phyloP scores from a whole-genome alignment of 495 filamentous ascomycete genomes.

The Hypoxylon fuscum region DNA sequence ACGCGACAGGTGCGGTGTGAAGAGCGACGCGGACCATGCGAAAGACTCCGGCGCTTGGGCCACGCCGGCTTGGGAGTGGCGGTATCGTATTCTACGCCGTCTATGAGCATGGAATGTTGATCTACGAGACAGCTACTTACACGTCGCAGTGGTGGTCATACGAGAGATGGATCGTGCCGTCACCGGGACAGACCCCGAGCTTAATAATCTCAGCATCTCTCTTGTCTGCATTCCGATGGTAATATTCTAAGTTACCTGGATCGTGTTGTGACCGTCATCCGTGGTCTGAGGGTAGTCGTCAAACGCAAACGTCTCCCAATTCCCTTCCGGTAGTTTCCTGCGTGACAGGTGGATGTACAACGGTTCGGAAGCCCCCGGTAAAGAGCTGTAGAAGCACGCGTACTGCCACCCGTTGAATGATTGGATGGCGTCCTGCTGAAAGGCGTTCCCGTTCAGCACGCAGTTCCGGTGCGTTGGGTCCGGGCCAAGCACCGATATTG shows the following conservation, averaged over 20 bases:
- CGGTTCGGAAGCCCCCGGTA: slow-evolving; percentile 42
- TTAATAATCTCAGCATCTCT: slow-evolving; percentile 24
- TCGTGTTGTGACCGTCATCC: slow-evolving; percentile 60
- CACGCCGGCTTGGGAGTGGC: slow-evolving; percentile 48
- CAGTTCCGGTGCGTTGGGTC: slow-evolving; percentile 49
- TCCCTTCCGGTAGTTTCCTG: slow-evolving; percentile 45
- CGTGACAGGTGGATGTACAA: slow-evolving; percentile 56
- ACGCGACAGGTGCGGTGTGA: slow-evolving; percentile 47
- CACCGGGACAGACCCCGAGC: slow-evolving; percentile 56
- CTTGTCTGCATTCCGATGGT: background rate
- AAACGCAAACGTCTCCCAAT: slow-evolving; percentile 56
- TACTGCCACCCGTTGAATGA: slow-evolving; percentile 57
- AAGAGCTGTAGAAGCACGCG: slow-evolving; percentile 52
- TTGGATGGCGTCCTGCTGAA: slow-evolving; percentile 54
- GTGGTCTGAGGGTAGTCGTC: slow-evolving; percentile 58
- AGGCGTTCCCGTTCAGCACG: slow-evolving; percentile 54
- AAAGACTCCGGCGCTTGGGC: slow-evolving; percentile 47
- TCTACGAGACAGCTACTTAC: slow-evolving; percentile 19
- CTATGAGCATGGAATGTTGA: slow-evolving; percentile 15
- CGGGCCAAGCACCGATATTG: slow-evolving; percentile 43
- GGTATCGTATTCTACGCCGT: slow-evolving; percentile 49
- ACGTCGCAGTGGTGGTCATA: slow-evolving; percentile 57
- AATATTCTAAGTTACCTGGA: slow-evolving; percentile 46
- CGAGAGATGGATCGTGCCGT: slow-evolving; percentile 60
- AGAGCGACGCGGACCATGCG: slow-evolving; percentile 50